Percentiles rank a stretch among this genome's conserved stretches.
Evolutionary conservation across 2,329 filamentous ascomycete species (phyloP).

Genomic region (Chaetomiaceae sp.): DNA sequence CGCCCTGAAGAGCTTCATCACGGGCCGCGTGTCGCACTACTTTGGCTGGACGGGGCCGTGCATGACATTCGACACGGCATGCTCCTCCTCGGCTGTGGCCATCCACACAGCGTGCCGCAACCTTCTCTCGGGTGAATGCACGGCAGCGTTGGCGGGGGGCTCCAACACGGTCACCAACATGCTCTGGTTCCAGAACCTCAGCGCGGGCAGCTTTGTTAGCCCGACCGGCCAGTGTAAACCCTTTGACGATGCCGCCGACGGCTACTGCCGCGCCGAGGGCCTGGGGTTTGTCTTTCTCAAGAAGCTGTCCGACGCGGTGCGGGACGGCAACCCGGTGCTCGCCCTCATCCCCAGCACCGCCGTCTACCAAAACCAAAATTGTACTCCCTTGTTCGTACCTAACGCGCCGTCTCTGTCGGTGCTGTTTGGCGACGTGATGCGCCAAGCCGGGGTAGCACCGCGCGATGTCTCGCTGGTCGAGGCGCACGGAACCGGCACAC

Average conservation of each 20-base stretch:
- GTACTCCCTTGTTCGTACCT: slow-evolving; percentile 29
- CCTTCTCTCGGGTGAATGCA: slow-evolving; percentile 31
- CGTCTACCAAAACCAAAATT: slow-evolving; percentile 31
- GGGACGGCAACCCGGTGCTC: slow-evolving; percentile 36
- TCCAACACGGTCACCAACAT: slow-evolving; percentile 36
- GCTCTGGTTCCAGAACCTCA: slow-evolving; percentile 23
- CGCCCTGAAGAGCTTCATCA: slow-evolving; percentile 32
- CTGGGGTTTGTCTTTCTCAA: slow-evolving; percentile 49
- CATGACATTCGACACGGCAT: slow-evolving; percentile 36
- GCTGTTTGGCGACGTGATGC: slow-evolving; percentile 12
- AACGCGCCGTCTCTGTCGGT: slow-evolving; percentile 26
- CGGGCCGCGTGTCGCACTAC: slow-evolving; percentile 33
- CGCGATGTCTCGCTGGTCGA: slow-evolving; percentile 34
- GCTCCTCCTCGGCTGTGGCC: slow-evolving; percentile 35
- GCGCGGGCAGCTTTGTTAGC: slow-evolving; percentile 25
- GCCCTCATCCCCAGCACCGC: slow-evolving; percentile 34
- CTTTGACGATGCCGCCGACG: slow-evolving; percentile 35
- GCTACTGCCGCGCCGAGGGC: slow-evolving; percentile 52
- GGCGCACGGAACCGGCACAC: slow-evolving; percentile 38
- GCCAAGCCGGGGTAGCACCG: neutral
- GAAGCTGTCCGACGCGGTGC: slow-evolving; percentile 42
- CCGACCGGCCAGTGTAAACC: slow-evolving; percentile 14
- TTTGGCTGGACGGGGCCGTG: slow-evolving; percentile 37
- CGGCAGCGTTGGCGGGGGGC: slow-evolving; percentile 37
- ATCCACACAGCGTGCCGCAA: slow-evolving; percentile 33